Evolutionary conservation across 2,329 filamentous ascomycete genomes (phyloP).

Genomic region (Clarireedia paspali): DNA sequence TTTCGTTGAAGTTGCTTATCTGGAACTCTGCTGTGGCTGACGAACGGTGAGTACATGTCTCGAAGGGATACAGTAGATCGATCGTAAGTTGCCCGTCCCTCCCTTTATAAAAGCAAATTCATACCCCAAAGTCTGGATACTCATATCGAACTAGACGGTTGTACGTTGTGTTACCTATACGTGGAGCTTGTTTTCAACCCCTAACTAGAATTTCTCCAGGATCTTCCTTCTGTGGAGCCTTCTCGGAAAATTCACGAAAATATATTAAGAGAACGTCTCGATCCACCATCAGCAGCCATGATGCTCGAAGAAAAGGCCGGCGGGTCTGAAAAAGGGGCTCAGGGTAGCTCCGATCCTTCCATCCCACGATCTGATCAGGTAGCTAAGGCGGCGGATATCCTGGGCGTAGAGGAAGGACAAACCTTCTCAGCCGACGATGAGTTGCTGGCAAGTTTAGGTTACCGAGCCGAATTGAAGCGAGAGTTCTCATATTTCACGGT

Average conservation of each 20-base stretch:
- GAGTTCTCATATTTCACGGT: slow-evolving; percentile 29
- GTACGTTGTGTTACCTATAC: neutral
- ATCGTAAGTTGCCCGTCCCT: neutral
- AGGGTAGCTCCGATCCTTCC: neutral
- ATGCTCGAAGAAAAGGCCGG: neutral
- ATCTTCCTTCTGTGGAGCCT: neutral
- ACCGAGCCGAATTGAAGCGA: slow-evolving; percentile 27
- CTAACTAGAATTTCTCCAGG: no score
- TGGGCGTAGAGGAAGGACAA: slow-evolving; percentile 12
- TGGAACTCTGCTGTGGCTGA: neutral
- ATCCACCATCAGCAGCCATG: neutral
- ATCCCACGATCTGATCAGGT: neutral
- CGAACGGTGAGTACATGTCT: neutral
- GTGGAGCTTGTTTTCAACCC: no score
- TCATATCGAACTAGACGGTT: neutral
- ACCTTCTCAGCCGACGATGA: slow-evolving; percentile 21
- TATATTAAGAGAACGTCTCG: neutral
- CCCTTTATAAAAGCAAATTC: slow-evolving; percentile 1
- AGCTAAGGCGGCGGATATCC: neutral
- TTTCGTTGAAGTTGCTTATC: neutral
- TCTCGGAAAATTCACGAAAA: no score
- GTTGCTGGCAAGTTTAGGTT: slow-evolving; percentile 24
- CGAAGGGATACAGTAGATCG: neutral
- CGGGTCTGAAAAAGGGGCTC: neutral
- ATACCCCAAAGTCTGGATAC: neutral